Evolutionary conservation across 768 basidiomycete genomes (phyloP).

Genomic region (Boletus pseudopeckii): DNA sequence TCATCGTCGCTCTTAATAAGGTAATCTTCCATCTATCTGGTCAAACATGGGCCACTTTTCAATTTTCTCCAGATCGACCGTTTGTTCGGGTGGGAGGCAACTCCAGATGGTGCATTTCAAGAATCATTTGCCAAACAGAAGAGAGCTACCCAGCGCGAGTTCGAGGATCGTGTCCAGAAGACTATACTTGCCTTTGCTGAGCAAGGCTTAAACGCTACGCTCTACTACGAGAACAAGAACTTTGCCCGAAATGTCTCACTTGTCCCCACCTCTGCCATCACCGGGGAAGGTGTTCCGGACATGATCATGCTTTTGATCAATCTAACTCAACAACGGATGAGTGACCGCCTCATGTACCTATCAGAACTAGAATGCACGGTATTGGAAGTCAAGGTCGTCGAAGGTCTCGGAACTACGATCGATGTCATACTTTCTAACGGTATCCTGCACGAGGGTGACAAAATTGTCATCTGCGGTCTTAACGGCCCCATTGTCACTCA

Average conservation of each 20-base stretch:
- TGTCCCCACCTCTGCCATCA: conserved; percentile 96
- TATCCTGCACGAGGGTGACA: conserved; percentile 86
- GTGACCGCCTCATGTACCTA: conserved; percentile 95
- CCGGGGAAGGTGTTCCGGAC: conserved; percentile 97
- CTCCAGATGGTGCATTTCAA: conserved; percentile 87
- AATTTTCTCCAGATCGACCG: conserved; percentile 77
- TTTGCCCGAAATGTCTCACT: conserved; percentile 92
- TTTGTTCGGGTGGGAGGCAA: conserved; percentile 92
- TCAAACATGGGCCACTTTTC: conserved; percentile 8
- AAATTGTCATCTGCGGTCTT: conserved; percentile 92
- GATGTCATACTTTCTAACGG: conserved; percentile 97
- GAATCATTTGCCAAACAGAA: conserved; percentile 86
- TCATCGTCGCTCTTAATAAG: conserved; percentile 98
- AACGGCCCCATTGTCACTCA: conserved; percentile 98
- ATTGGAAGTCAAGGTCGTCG: conserved; percentile 97
- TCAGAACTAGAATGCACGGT: conserved; percentile 97
- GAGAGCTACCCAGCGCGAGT: conserved; percentile 80
- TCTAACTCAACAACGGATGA: conserved; percentile 97
- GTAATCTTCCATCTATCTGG: conserved; percentile 33
- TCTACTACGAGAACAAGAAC: conserved; percentile 98
- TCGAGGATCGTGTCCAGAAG: conserved; percentile 81
- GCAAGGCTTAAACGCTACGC: conserved; percentile 90
- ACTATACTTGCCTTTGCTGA: conserved; percentile 95
- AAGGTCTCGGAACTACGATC: conserved; percentile 96
- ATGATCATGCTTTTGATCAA: conserved; percentile 99